Evolutionary conservation across 148 eudicot species (phyloP).

Genomic region (Pharnaceum exiguum): DNA sequence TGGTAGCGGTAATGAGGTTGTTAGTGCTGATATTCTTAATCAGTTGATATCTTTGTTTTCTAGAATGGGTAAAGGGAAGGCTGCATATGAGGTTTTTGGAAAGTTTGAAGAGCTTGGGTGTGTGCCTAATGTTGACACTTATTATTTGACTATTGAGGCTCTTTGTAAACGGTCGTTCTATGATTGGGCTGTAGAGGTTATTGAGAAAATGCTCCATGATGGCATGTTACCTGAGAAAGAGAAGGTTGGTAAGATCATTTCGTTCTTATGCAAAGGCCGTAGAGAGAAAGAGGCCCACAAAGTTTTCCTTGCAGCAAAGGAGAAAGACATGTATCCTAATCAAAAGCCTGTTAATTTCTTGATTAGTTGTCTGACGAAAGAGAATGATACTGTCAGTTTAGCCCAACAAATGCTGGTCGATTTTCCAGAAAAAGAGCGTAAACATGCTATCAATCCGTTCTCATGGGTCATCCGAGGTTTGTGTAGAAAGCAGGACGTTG

Average conservation of each 20-base stretch:
- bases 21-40: constrained; percentile 53
- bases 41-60: constrained; percentile 49
- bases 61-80: constrained; percentile 64
- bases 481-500: constrained; percentile 62
- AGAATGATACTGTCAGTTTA: constrained; percentile 42
- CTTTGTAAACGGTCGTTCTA: constrained; percentile 58
- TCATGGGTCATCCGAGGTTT: constrained; percentile 50
- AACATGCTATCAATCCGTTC: constrained; percentile 47
- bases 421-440: constrained; percentile 44
- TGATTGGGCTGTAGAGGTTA: constrained; percentile 56
- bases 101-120: constrained; percentile 74
- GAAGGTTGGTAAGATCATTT: constrained; percentile 61
- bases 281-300: constrained; percentile 55
- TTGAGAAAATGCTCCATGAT: constrained; percentile 56
- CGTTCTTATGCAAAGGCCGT: constrained; percentile 49
- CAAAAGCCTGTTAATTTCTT: constrained; percentile 41
- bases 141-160: constrained; percentile 55
- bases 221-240: constrained; percentile 52
- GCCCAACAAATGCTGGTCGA: constrained; percentile 62
- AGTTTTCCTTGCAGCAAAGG: constrained; percentile 57
- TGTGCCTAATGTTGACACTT: constrained; percentile 54
- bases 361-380: constrained; percentile 48
- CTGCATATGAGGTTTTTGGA: constrained; percentile 61
- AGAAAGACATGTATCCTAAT: constrained; percentile 40
- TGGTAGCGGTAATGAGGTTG: too few species aligned